Evolutionary conservation across 495 filamentous ascomycete species (phyloP).

Genomic region (Neurospora intermedia): DNA sequence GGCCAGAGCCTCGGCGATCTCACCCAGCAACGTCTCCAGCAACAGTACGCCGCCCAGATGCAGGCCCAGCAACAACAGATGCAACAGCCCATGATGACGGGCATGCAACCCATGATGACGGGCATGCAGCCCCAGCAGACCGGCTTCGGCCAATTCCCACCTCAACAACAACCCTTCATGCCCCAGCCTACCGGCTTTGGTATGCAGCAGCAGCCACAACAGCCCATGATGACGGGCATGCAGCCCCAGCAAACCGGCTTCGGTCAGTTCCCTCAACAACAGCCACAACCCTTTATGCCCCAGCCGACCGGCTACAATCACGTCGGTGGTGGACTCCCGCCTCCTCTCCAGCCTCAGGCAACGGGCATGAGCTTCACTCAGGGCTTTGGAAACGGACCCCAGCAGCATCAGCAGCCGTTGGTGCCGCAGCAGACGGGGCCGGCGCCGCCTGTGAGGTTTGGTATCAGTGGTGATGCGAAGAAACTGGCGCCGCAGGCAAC

Average conservation of each 20-base stretch:
- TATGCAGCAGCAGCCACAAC: conserved; percentile 30
- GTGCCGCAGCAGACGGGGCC: conserved; percentile 87
- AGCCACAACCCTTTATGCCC: not conserved
- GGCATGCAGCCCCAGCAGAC: conserved; percentile 40
- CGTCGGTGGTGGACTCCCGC: conserved; percentile 21
- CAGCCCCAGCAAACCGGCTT: conserved; percentile 44
- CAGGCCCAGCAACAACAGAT: conserved; percentile 20
- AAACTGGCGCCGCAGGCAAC: conserved; percentile 83
- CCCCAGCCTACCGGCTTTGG: not conserved
- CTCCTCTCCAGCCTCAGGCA: conserved; percentile 39
- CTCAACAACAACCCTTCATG: not conserved
- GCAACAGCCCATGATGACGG: conserved; percentile 14
- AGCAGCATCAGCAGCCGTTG: conserved; percentile 50
- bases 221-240: conserved; percentile 36
- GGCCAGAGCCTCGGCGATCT: conserved; percentile 70
- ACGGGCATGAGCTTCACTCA: conserved; percentile 46
- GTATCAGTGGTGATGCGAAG: conserved; percentile 57
- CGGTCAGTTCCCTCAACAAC: conserved; percentile 6
- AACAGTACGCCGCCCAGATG: conserved; percentile 32
- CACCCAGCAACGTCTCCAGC: conserved; percentile 54
- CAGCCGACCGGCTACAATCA: not conserved
- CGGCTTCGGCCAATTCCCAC: conserved; percentile 30
- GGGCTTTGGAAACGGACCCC: conserved; percentile 37
- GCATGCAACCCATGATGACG: conserved; percentile 28
- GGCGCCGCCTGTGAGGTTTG: conserved; percentile 82